These are phyloP conservation scores for Tillandsia leiboldiana DNA, from an alignment of 176 grass and related monocot genomes.

Conservation along the genomic window DNA sequence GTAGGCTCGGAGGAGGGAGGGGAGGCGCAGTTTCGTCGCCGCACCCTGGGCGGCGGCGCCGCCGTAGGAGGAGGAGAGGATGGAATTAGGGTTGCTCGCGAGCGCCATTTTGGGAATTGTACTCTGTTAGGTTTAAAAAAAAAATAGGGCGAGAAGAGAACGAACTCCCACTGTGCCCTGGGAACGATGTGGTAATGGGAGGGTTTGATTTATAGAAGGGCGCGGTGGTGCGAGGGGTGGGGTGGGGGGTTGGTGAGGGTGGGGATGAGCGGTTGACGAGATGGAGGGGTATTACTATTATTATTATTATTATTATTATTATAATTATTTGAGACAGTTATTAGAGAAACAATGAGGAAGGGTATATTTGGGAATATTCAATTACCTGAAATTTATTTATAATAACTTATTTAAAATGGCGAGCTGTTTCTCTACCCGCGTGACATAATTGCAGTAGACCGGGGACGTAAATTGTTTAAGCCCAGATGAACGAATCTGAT, in stretches of 20 bases:
- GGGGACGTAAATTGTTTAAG: neutral
- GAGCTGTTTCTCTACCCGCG: too few species aligned
- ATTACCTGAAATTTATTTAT: too few species aligned
- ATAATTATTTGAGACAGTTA: too few species aligned
- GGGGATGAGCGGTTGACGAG: neutral
- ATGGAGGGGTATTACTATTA: neutral
- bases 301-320: too few species aligned
- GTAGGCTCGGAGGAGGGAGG: conserved; percentile 7
- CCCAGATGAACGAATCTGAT: neutral
- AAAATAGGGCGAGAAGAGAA: neutral
- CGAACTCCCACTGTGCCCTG: neutral
- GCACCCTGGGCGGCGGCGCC: neutral
- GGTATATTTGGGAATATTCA: too few species aligned
- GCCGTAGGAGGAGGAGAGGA: neutral
- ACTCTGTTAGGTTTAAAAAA: neutral
- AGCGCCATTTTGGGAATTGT: conserved; percentile 25
- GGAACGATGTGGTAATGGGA: conserved; percentile 14
- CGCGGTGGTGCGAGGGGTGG: too few species aligned
- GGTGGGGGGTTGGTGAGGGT: neutral
- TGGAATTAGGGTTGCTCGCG: conserved; percentile 15
- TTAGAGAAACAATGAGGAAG: too few species aligned
- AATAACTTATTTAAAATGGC: too few species aligned
- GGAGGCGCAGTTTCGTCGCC: conserved; percentile 1
- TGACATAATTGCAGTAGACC: too few species aligned
- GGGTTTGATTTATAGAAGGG: conserved; percentile 5